These are phyloP conservation scores for Albugo candida DNA, from an alignment of 352 stramenopile genomes.

Conservation along the genomic window DNA sequence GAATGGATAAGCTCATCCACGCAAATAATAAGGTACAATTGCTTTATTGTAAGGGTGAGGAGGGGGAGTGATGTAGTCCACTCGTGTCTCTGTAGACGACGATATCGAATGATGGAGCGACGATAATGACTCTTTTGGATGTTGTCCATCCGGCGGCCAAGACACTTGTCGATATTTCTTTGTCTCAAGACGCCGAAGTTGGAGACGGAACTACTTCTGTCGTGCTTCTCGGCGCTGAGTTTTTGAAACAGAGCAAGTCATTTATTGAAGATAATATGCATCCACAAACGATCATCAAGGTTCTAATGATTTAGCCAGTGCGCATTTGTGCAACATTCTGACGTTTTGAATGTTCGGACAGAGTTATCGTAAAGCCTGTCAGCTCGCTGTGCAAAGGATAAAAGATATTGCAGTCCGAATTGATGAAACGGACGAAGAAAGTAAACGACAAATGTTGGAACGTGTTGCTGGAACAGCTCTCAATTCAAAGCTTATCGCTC, in stretches of 20 bases:
- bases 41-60: neutral
- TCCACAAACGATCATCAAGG: slow-evolving; percentile 81
- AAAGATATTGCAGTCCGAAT: slow-evolving; percentile 72
- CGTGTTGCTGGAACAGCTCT: slow-evolving; percentile 89
- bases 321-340: neutral
- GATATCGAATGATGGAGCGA: slow-evolving; percentile 98
- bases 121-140: slow-evolving; percentile 97
- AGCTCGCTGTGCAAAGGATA: slow-evolving; percentile 73
- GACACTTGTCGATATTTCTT: slow-evolving; percentile 95
- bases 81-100: slow-evolving; percentile 44
- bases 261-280: slow-evolving; percentile 97
- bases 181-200: slow-evolving; percentile 79
- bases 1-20: slow-evolving; percentile 99
- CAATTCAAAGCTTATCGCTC: slow-evolving; percentile 97
- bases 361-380: slow-evolving; percentile 71
- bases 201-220: slow-evolving; percentile 94
- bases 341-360: slow-evolving; percentile 3
- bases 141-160: slow-evolving; percentile 97
- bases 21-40: slow-evolving; percentile 37
- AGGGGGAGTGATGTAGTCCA: neutral
- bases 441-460: slow-evolving; percentile 76
- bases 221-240: slow-evolving; percentile 92
- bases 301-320: neutral
- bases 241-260: slow-evolving; percentile 93
- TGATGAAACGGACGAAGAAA: slow-evolving; percentile 54